Evolutionary conservation across 2,329 filamentous ascomycete species (phyloP), one percentile per base, ranked within the genome.

Genomic region (Phaeosphaeriaceae sp.): DNA sequence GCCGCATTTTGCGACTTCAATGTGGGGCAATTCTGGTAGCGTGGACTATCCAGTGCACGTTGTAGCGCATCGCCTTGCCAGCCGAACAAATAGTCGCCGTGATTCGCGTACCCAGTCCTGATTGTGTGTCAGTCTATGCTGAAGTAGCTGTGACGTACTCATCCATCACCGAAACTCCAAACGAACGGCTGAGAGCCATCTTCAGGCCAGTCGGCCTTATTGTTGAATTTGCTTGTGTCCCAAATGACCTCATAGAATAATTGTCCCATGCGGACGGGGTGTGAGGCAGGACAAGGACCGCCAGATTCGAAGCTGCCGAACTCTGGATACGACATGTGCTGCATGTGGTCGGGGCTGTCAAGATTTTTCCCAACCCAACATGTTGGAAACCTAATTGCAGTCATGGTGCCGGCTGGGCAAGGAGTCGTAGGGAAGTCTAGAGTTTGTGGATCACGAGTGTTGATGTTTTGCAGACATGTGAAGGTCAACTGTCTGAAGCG

Each of bases 71-170:
- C 71, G 48, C 66, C 76, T 64, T 80, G 72, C 79, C 79, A 81
- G 46, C 79, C 79, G 60, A 81, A 81, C 53, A 81, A 61, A 63
- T 81, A 81, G 67, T 81, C 78, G 32, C 78, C 79, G 63, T 81
- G 78, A 13, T 78, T 79, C 3, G 76, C 79, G n/a, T 77, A 72
- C 29, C 79, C 78, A 35, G 74, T 75, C 21, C 71, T 62, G 17
- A 15, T 30, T 11, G 13, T 9, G 13, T 32, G 13, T 17, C 8
- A 44, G 38, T 36, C 11, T 16, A 28, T 18, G 23, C 9, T n/a
- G 9, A 4, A 20, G n/a, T 18, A 23, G 23, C 11, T 20, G 40
- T 15, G 3, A 17, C 6, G 2, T 8, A 42, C 60, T 43, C 42
- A 64, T 57, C 49, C 77, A 74, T 78, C 77, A 9, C 64, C 64